These are phyloP conservation scores for Zychaea mexicana DNA, from an alignment of 371 early-diverging fungal species.

Conservation along the genomic window DNA sequence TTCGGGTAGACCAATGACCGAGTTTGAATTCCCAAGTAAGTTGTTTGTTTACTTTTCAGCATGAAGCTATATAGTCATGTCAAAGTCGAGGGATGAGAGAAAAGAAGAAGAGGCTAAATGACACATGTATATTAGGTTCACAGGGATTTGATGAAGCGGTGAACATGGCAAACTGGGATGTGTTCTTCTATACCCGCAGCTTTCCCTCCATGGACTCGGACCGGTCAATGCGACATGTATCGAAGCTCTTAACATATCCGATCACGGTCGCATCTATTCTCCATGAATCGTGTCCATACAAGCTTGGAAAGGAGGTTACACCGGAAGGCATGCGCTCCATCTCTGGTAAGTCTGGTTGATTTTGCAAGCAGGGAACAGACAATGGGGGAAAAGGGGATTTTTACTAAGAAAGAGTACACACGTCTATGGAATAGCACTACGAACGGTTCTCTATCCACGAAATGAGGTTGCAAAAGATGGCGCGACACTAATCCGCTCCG, in stretches of 20 bases:
- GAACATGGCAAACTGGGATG: constrained; percentile 83
- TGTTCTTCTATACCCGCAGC: constrained; percentile 81
- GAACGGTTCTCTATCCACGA: constrained; percentile 66
- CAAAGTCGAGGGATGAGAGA: neutral
- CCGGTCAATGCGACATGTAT: constrained; percentile 80
- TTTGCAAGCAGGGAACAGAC: neutral
- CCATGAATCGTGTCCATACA: constrained; percentile 76
- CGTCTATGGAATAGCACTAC: constrained; percentile 56
- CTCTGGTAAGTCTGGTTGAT: constrained; percentile 46
- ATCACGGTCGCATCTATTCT: constrained; percentile 80
- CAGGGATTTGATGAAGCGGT: constrained; percentile 79
- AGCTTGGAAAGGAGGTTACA: constrained; percentile 69
- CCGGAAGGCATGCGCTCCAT: constrained; percentile 73
- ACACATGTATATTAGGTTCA: constrained; percentile 40
- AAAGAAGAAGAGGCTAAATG: neutral
- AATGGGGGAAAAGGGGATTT: neutral
- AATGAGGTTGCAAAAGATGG: constrained; percentile 52
- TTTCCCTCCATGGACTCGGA: constrained; percentile 77
- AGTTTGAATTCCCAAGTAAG: constrained; percentile 84
- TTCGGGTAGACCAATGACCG: constrained; percentile 75
- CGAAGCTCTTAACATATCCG: constrained; percentile 82
- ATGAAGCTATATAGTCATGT: too few species aligned
- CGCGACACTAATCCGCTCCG: constrained; percentile 45
- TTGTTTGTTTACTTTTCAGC: too few species aligned
- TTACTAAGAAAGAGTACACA: neutral